These are phyloP conservation scores for Parsonsia alboflavescens DNA, from an alignment of 257 asterid species.

Conservation along the genomic window DNA sequence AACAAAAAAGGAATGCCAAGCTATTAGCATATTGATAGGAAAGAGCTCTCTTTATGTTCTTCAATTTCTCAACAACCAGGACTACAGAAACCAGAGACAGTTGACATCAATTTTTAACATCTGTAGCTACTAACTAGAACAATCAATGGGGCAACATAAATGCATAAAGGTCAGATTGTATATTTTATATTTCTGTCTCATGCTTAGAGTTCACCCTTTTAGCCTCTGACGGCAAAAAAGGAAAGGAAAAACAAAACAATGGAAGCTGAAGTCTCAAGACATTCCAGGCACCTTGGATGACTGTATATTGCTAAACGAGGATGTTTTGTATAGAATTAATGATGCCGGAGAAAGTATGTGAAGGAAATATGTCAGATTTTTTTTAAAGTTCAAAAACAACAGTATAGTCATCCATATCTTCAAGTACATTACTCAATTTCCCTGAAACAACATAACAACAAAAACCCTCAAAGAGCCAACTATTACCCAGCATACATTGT, in stretches of 20 bases:
- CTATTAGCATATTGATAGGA: not conserved
- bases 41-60: not conserved
- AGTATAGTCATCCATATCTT: not conserved
- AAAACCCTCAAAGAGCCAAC: not conserved
- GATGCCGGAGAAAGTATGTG: not conserved
- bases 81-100: not conserved
- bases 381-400: not conserved
- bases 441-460: not conserved
- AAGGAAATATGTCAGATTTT: not conserved
- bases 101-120: not conserved
- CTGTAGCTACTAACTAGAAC: not conserved
- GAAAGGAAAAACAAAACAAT: not conserved
- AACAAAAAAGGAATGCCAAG: not conserved
- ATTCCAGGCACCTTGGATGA: not conserved
- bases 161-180: not conserved
- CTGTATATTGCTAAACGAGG: not conserved
- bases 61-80: not conserved
- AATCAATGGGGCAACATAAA: not conserved
- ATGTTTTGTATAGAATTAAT: not conserved
- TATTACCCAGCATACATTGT: not conserved
- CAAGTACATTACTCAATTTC: not conserved
- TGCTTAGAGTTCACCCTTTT: not conserved
- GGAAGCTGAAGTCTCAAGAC: not conserved
- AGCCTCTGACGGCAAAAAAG: not conserved
- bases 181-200: not conserved